phyloP scores from a whole-genome alignment of 805 yeast species.

The Lachancea waltii region DNA sequence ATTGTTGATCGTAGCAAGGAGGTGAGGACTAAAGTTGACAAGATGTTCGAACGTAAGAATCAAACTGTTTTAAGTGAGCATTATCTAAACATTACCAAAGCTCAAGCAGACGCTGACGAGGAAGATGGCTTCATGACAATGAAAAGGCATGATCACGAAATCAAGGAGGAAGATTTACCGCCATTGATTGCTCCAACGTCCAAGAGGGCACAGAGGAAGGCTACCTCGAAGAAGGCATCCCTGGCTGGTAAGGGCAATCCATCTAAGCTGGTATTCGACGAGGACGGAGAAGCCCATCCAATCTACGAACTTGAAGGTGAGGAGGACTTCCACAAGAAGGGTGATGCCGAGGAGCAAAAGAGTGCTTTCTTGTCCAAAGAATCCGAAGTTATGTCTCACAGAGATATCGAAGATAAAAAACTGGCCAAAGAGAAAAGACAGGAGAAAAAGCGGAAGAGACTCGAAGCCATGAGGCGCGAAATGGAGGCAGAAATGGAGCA shows the following conservation, averaged over 20 bases:
- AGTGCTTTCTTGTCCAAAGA: constrained; percentile 61
- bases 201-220: constrained; percentile 77
- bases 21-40: constrained; percentile 82
- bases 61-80: constrained; percentile 89
- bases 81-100: constrained; percentile 65
- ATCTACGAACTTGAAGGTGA: constrained; percentile 87
- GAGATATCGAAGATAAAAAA: constrained; percentile 73
- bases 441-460: constrained; percentile 84
- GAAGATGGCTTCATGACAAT: constrained; percentile 70
- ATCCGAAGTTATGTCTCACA: constrained; percentile 56
- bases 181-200: constrained; percentile 62
- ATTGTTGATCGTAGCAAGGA: constrained; percentile 32
- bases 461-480: constrained; percentile 62
- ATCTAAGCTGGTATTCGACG: constrained; percentile 80
- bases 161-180: constrained; percentile 60
- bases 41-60: constrained; percentile 92
- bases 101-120: constrained; percentile 36
- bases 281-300: constrained; percentile 89
- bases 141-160: constrained; percentile 68
- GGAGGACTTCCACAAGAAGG: constrained; percentile 69
- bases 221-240: constrained; percentile 77
- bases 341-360: constrained; percentile 65
- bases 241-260: constrained; percentile 57
- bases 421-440: constrained; percentile 69
- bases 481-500: constrained; percentile 33